Conservation (phyloP, 768 basidiomycete genomes). For the Trametes cubensis region DNA sequence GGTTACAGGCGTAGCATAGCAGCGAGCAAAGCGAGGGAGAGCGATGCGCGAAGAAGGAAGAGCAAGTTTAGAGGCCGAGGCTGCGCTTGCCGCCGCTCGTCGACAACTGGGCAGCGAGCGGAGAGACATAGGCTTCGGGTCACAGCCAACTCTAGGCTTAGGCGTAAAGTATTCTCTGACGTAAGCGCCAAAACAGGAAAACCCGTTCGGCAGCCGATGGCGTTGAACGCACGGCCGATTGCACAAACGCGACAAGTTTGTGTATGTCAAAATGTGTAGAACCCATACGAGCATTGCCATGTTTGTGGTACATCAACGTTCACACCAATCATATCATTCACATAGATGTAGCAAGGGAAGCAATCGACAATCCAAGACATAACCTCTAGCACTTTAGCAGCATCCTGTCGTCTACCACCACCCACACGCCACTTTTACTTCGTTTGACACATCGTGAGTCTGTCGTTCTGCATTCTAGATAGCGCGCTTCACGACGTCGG, state of each 20-base stretch:
- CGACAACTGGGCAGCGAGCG: constrained; percentile 17
- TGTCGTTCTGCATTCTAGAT: background rate
- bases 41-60: background rate
- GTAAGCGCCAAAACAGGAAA: constrained; percentile 4
- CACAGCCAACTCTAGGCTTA: background rate
- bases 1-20: constrained; percentile 39
- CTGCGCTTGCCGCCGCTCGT: constrained; percentile 17
- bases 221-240: background rate
- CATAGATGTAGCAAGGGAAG: no score
- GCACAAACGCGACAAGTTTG: no score
- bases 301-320: no score
- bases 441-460: background rate
- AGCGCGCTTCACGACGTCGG: constrained; percentile 7
- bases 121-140: constrained; percentile 16
- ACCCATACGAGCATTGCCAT: no score
- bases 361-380: no score
- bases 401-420: background rate
- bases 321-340: no score
- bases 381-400: no score
- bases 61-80: constrained; percentile 5
- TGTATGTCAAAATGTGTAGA: no score
- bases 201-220: background rate
- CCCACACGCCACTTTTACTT: background rate
- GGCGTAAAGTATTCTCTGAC: background rate
- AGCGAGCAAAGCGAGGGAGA: background rate